These are phyloP conservation scores for Fusarium algeriense DNA, from an alignment of 2,329 filamentous ascomycete genomes.

Conservation along the genomic window DNA sequence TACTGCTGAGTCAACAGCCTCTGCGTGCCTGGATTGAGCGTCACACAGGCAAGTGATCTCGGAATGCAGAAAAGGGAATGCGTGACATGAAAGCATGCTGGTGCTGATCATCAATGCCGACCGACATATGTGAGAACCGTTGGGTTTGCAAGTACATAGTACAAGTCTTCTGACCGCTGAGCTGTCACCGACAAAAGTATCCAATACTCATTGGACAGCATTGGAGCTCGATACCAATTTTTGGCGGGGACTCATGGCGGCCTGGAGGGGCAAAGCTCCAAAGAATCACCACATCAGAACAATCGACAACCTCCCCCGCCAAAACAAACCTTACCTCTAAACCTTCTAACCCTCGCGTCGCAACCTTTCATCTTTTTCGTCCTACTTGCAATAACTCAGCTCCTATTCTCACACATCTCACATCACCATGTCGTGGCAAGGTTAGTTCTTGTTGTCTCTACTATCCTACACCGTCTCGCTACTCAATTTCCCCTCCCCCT, in stretches of 20 bases:
- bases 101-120: constrained; percentile 34
- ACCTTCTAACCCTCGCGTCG: constrained; percentile 40
- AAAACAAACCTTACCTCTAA: constrained; percentile 35
- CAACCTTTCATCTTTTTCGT: constrained; percentile 27
- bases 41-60: constrained; percentile 15
- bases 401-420: constrained; percentile 28
- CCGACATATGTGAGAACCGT: constrained; percentile 24
- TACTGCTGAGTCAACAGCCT: constrained; percentile 21
- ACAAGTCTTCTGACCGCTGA: constrained; percentile 11
- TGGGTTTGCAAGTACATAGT: constrained; percentile 23
- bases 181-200: constrained; percentile 19
- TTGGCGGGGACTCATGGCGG: constrained; percentile 37
- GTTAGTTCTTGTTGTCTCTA: constrained; percentile 56
- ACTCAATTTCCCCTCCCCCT: constrained; percentile 29
- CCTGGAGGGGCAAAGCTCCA: constrained; percentile 43
- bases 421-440: constrained; percentile 79
- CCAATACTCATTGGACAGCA: constrained; percentile 32
- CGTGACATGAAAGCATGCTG: constrained; percentile 37
- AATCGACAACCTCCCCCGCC: constrained; percentile 38
- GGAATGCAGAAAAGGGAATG: constrained; percentile 29
- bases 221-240: constrained; percentile 32
- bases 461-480: constrained; percentile 9
- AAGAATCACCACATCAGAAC: constrained; percentile 41
- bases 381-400: constrained; percentile 10
- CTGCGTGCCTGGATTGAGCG: constrained; percentile 14